phyloP scores from a whole-genome alignment of 2,329 filamentous ascomycete species.

The Pyrenochaeta sp. region DNA sequence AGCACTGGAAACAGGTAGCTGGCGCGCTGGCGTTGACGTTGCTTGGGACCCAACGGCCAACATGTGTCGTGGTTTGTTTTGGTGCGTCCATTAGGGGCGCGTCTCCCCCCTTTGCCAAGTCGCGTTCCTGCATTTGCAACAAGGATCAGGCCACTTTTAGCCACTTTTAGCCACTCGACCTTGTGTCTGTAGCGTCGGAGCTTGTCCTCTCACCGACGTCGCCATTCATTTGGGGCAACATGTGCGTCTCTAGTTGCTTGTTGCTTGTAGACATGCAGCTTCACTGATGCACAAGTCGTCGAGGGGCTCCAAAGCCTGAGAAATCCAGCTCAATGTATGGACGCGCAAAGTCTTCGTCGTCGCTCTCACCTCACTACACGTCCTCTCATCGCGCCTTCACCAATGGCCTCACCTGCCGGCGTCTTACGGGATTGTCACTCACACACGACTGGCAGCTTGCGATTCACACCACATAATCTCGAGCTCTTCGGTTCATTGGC shows the following conservation, averaged over 20 bases:
- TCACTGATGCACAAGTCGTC: not conserved
- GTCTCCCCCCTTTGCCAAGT: not conserved
- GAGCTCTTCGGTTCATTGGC: not conserved
- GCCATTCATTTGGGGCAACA: not conserved
- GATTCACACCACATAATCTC: not conserved
- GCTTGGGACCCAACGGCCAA: not conserved
- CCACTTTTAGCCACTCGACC: not conserved
- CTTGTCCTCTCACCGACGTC: not conserved
- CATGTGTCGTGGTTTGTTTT: constrained; percentile 1
- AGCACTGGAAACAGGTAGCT: too few relatives aligned
- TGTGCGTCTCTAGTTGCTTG: not conserved
- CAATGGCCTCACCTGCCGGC: constrained; percentile 1
- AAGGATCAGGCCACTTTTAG: constrained; percentile 6
- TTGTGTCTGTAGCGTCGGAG: not conserved
- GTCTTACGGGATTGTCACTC: constrained; percentile 2
- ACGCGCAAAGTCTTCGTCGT: constrained; percentile 8
- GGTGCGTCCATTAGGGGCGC: not conserved
- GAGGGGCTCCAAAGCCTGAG: not conserved
- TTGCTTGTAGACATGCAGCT: not conserved
- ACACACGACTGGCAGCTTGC: not conserved
- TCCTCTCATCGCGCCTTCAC: constrained; percentile 9
- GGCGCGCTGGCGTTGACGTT: not conserved
- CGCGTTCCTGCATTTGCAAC: constrained; percentile 11
- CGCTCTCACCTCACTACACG: constrained; percentile 11
- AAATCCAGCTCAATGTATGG: constrained; percentile 3